phyloP scores from a whole-genome alignment of 768 basidiomycete species.

The Lentinula sp. region DNA sequence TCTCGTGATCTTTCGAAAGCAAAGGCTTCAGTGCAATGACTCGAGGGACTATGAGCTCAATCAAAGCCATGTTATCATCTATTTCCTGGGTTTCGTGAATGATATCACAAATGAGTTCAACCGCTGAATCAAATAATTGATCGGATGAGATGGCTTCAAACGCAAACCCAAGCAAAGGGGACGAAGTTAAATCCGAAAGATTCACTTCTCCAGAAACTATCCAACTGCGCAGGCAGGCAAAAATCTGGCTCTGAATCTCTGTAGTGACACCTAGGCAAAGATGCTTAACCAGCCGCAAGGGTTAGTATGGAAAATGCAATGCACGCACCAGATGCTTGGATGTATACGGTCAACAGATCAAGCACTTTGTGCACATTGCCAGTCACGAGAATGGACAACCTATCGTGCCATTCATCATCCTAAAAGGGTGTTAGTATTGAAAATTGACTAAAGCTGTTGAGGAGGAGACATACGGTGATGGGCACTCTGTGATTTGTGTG shows the following conservation, averaged over 20 bases:
- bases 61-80: slow-evolving; percentile 86
- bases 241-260: slow-evolving; percentile 73
- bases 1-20: slow-evolving; percentile 57
- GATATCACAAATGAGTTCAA: slow-evolving; percentile 87
- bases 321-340: slow-evolving; percentile 77
- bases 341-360: slow-evolving; percentile 79
- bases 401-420: slow-evolving; percentile 72
- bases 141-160: slow-evolving; percentile 84
- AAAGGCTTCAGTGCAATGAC: slow-evolving; percentile 67
- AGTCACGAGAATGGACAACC: slow-evolving; percentile 56
- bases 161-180: slow-evolving; percentile 73
- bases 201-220: slow-evolving; percentile 80
- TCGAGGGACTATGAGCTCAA: slow-evolving; percentile 83
- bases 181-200: slow-evolving; percentile 55
- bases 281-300: not conserved
- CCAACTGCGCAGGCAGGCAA: slow-evolving; percentile 85
- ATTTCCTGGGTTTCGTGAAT: slow-evolving; percentile 99
- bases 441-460: not conserved
- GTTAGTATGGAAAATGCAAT: not conserved
- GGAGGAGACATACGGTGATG: slow-evolving; percentile 49
- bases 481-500: slow-evolving; percentile 82
- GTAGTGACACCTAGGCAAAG: slow-evolving; percentile 65
- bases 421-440: slow-evolving; percentile 19
- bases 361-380: slow-evolving; percentile 68
- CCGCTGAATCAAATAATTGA: slow-evolving; percentile 87